Conservation (phyloP, 306 rosid genomes). For the Acmispon strigosus region DNA sequence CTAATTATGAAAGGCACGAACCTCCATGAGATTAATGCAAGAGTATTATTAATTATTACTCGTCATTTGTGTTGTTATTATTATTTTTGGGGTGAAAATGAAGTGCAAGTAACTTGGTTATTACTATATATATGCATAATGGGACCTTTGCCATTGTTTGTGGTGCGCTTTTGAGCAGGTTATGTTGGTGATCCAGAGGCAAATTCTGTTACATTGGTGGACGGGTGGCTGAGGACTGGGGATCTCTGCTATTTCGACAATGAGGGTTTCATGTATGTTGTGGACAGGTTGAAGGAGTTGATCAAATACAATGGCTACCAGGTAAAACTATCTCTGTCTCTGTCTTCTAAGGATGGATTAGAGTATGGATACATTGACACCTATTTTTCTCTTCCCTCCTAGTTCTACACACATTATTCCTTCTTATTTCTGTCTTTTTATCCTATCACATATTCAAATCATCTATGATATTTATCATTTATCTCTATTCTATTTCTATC, state of each 20-base stretch:
- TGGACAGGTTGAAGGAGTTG: slow-evolving; percentile 53
- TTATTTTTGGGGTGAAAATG: neutral
- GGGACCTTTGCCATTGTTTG: neutral
- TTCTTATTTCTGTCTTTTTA: too few relatives aligned
- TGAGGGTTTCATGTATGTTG: slow-evolving; percentile 44
- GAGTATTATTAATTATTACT: too few relatives aligned
- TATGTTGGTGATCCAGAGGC: slow-evolving; percentile 41
- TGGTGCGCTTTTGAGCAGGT: slow-evolving; percentile 23
- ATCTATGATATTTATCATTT: too few relatives aligned
- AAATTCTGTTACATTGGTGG: slow-evolving; percentile 27
- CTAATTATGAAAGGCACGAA: slow-evolving; percentile 41
- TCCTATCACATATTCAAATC: too few relatives aligned
- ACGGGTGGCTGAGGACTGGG: slow-evolving; percentile 53
- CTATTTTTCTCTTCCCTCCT: too few relatives aligned
- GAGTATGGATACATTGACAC: too few relatives aligned
- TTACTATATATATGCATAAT: too few relatives aligned
- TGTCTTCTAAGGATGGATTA: neutral
- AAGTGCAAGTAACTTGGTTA: neutral
- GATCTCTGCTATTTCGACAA: slow-evolving; percentile 46
- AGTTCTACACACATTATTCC: too few relatives aligned
- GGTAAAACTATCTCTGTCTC: slow-evolving; percentile 20
- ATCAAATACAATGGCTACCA: slow-evolving; percentile 61
- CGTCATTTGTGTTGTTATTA: too few relatives aligned
- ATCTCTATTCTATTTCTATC: too few relatives aligned
- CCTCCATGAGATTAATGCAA: neutral